Evolutionary conservation across 495 filamentous ascomycete species (phyloP).

Genomic region (Penicillium argentinense): DNA sequence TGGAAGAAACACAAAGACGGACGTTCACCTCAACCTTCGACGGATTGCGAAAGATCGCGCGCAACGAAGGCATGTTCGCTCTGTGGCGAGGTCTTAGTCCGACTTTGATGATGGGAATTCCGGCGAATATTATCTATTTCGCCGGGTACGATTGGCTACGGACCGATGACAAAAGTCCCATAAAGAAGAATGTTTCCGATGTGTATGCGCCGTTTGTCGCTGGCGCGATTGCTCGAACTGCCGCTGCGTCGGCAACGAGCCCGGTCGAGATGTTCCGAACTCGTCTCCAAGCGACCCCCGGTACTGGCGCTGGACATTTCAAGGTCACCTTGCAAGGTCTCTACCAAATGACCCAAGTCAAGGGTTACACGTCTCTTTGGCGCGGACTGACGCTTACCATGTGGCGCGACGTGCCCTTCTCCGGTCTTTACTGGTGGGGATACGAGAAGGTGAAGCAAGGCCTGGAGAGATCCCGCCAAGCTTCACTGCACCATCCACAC

Average conservation of each 20-base stretch:
- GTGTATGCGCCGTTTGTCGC: constrained; percentile 75
- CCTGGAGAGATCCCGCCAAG: constrained; percentile 63
- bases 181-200: constrained; percentile 59
- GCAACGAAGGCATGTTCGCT: constrained; percentile 82
- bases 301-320: constrained; percentile 60
- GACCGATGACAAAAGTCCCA: constrained; percentile 64
- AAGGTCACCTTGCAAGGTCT: constrained; percentile 72
- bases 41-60: constrained; percentile 91
- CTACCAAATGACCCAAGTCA: constrained; percentile 69
- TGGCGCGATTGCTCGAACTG: constrained; percentile 71
- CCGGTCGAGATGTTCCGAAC: constrained; percentile 96
- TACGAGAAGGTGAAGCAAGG: constrained; percentile 77
- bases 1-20: constrained; percentile 77
- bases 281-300: constrained; percentile 74
- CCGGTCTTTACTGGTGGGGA: constrained; percentile 95
- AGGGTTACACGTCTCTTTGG: constrained; percentile 85
- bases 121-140: constrained; percentile 97
- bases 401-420: constrained; percentile 97
- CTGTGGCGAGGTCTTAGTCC: constrained; percentile 93
- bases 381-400: constrained; percentile 88
- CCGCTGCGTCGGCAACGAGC: constrained; percentile 79
- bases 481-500: constrained; percentile 20
- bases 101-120: constrained; percentile 90
- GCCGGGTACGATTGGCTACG: constrained; percentile 97
- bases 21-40: constrained; percentile 91